Conservation (phyloP, 306 rosid genomes). For the Potentilla sterilis region DNA sequence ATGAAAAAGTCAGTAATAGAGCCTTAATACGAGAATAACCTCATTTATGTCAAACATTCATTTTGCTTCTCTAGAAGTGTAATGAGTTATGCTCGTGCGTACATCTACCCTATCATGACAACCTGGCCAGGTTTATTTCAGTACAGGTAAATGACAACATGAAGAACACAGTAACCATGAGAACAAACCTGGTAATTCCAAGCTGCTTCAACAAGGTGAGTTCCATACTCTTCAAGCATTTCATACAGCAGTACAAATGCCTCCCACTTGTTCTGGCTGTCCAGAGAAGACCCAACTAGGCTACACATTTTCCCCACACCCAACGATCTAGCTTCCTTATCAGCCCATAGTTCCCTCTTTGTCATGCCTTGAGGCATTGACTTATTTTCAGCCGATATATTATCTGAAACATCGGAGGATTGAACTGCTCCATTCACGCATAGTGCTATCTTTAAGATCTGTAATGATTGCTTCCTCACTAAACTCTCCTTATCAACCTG, state of each 20-base stretch:
- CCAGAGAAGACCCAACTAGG: constrained; percentile 38
- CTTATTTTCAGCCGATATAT: constrained; percentile 27
- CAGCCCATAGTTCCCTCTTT: constrained; percentile 81
- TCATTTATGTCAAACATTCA: not conserved
- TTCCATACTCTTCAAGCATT: constrained; percentile 98
- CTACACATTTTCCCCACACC: constrained; percentile 68
- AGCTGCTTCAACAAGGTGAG: constrained; percentile 97
- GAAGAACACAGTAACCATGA: constrained; percentile 11
- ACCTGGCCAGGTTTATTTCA: not conserved
- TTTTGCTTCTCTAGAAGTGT: constrained; percentile 8
- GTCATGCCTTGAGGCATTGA: constrained; percentile 49
- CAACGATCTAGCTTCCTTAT: constrained; percentile 80
- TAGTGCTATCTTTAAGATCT: constrained; percentile 60
- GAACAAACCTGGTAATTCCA: constrained; percentile 85
- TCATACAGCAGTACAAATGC: constrained; percentile 85
- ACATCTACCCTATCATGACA: not conserved
- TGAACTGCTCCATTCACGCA: constrained; percentile 34
- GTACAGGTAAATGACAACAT: not conserved
- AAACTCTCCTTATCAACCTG: constrained; percentile 85
- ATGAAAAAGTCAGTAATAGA: not conserved
- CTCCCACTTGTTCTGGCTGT: constrained; percentile 71
- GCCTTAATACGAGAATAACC: not conserved
- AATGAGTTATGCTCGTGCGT: not conserved
- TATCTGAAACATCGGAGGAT: constrained; percentile 37
- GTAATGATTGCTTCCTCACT: constrained; percentile 86